Base-by-base conservation (phyloP, 179 eudicot species). In the Spinacia oleracea region DNA sequence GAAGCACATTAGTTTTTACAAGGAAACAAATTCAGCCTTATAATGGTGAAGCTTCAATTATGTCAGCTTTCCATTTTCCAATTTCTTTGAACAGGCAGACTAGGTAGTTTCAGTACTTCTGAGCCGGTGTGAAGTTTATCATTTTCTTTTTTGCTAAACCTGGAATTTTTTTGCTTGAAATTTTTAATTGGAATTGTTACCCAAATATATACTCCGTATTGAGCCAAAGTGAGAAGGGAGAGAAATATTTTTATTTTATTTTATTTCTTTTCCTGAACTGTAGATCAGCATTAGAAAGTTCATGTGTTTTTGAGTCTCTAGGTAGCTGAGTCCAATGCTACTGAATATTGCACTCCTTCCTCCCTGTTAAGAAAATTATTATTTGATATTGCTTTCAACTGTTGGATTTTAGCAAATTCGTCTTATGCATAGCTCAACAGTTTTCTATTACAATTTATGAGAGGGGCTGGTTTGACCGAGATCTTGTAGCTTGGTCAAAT, bases 391-490 rank as follows among this genome's bases (percentile, higher is more conserved):
- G 40, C 29, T 32, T 42, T 51, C 42, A 46, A 9, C 45, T 72
- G 16, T 62, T 72, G 72, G 59, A 62, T 45, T 63, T 72, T 79
- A 38, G 43, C 35, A 66, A 71, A 51, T 42, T 6, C 14, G 15
- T 42, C 45, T 55, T 55, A 50, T 71, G 11, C 70, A 71, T 43
- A 11, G 63, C 50, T 45, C 58, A 23, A 23, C 45, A 51, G 23
- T 11, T 66, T 11, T n/a, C 18, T 23, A 46, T 29, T 18, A 20
- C 27, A 43, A 18, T 6, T 42, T 42, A 35, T 18, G 4, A 74
- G 35, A 80, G 86, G 70, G 74, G 65, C 71, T 83, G 79, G 79
- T 78, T 78, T 77, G 79, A 45, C 27, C 43, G 72, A 76, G 74
- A 63, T 79, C 16, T 25, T 38, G 29, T 59, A 68, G 78, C 75